A percentile compares a stretch with the other conserved stretches of the same genome.
These are phyloP conservation scores for Tetraselmis chui DNA, from an alignment of 139 green algal species.

Conservation along the genomic window DNA sequence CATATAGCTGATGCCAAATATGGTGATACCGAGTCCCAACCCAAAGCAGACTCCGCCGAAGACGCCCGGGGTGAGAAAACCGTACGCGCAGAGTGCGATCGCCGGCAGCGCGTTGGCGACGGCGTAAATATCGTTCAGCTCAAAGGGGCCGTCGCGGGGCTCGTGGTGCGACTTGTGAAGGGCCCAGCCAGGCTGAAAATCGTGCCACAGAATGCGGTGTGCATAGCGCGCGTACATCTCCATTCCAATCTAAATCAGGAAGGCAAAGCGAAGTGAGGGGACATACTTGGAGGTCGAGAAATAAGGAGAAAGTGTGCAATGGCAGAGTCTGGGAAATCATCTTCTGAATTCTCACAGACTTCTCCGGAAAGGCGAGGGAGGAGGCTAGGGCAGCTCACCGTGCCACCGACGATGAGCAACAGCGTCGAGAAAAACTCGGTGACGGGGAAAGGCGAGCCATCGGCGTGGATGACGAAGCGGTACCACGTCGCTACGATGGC, in stretches of 20 bases:
- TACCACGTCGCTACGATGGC: constrained; percentile 67
- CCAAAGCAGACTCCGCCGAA: constrained; percentile 78
- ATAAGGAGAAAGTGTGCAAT: no score
- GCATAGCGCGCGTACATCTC: constrained; percentile 88
- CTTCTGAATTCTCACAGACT: no score
- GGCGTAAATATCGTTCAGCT: constrained; percentile 95
- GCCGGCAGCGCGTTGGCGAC: constrained; percentile 86
- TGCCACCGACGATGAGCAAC: constrained; percentile 57
- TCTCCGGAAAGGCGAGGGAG: background rate
- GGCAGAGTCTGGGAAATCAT: no score
- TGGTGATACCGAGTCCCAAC: constrained; percentile 89
- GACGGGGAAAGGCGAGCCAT: constrained; percentile 50
- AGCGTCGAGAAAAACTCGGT: constrained; percentile 64
- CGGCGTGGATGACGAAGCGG: constrained; percentile 58
- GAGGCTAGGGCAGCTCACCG: constrained; percentile 37
- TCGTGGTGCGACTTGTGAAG: constrained; percentile 92
- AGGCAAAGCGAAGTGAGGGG: background rate
- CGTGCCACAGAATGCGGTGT: constrained; percentile 92
- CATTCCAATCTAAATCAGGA: constrained; percentile 58
- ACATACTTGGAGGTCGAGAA: no score
- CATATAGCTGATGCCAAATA: constrained; percentile 97
- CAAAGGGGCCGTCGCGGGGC: constrained; percentile 82
- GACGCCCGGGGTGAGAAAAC: constrained; percentile 77
- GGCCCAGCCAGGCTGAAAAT: constrained; percentile 64
- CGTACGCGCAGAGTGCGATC: constrained; percentile 82